Percentiles rank a stretch among this genome's conserved stretches.
Evolutionary conservation across 495 filamentous ascomycete genomes (phyloP).

Genomic region (Penicillium odoratum): DNA sequence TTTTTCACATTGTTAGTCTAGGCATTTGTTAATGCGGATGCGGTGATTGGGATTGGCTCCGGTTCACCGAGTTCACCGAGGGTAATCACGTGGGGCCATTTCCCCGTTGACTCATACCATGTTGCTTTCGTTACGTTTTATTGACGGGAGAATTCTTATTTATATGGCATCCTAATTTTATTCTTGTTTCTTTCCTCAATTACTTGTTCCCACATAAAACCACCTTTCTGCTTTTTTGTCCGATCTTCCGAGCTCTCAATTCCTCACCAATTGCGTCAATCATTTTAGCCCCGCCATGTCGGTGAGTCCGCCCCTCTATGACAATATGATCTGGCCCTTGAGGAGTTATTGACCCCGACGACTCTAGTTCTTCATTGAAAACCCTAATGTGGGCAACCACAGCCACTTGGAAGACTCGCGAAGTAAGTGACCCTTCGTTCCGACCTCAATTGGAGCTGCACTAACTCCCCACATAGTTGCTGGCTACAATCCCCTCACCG

Average conservation of each 20-base stretch:
- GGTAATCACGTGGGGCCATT: slow-evolving; percentile 20
- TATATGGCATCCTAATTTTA: not conserved
- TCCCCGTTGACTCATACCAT: slow-evolving; percentile 25
- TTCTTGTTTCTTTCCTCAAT: slow-evolving; percentile 5
- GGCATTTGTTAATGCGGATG: slow-evolving; percentile 12
- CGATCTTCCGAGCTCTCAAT: slow-evolving; percentile 1
- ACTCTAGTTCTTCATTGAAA: slow-evolving; percentile 79
- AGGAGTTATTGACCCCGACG: slow-evolving; percentile 11
- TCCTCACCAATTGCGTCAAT: slow-evolving; percentile 4
- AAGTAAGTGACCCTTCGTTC: slow-evolving; percentile 55
- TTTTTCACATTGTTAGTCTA: slow-evolving; percentile 5
- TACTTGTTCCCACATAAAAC: not conserved
- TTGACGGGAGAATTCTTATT: slow-evolving; percentile 6
- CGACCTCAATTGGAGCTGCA: not conserved
- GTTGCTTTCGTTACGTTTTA: slow-evolving; percentile 11
- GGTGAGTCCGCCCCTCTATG: slow-evolving; percentile 37
- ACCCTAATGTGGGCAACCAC: slow-evolving; percentile 84
- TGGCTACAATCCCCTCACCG: slow-evolving; percentile 90
- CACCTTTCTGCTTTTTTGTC: not conserved
- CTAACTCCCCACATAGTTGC: slow-evolving; percentile 55
- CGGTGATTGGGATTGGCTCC: slow-evolving; percentile 24
- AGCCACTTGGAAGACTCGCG: slow-evolving; percentile 84
- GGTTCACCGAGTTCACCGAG: slow-evolving; percentile 14
- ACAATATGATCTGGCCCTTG: not conserved
- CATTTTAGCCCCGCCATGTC: slow-evolving; percentile 36